Base-by-base conservation (phyloP, 2,329 filamentous ascomycete genomes). In the Conoideocrella luteorostrata region DNA sequence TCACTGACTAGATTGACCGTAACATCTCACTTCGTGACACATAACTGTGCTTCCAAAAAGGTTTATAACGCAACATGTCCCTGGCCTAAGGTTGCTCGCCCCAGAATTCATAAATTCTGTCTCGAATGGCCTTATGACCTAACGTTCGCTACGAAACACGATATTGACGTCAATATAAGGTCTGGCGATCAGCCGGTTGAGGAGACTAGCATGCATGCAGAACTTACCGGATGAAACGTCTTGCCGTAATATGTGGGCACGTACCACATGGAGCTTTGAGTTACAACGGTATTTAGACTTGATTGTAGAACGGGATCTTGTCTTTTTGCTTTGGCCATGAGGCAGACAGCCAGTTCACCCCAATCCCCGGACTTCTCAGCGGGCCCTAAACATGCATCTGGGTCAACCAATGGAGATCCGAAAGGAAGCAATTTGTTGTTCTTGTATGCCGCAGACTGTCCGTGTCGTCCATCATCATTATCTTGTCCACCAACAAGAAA, bases 221-320 rank as follows among this genome's bases (percentile, higher is more conserved):
- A 9, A 52, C 60, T 43, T 58, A 64, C 62, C 34, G 69, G 68
- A 52, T 72, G 67, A 51, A 71, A 71, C 0, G 65, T 69, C 53
- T 69, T 69, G 34, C 65, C 69, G 41, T 69, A 70, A 45, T 65
- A 70, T 23, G 66, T 68, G 12, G 69, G 68, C n/a, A 69, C 66
- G 52, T 67, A 67, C 67, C 68, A 70, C 64, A 68, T 69, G 3
- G 63, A 65, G 35, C 63, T 63, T 41, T 59, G 45, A 6, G 52
- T 45, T 21, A 51, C 46, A 4, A 61, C 20, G 11, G 56, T 49
- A 1, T 53, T 56, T 7, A 54, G 46, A 3, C 60, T 58, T 34
- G 48, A 53, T 35, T 54, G 56, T 32, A 71, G 55, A 4, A 50
- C 55, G 4, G 66, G 63, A 41, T 71, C 58, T 15, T 54, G 51